Base-by-base conservation (phyloP, 352 stramenopile species). In the Pythium sukuiense region DNA sequence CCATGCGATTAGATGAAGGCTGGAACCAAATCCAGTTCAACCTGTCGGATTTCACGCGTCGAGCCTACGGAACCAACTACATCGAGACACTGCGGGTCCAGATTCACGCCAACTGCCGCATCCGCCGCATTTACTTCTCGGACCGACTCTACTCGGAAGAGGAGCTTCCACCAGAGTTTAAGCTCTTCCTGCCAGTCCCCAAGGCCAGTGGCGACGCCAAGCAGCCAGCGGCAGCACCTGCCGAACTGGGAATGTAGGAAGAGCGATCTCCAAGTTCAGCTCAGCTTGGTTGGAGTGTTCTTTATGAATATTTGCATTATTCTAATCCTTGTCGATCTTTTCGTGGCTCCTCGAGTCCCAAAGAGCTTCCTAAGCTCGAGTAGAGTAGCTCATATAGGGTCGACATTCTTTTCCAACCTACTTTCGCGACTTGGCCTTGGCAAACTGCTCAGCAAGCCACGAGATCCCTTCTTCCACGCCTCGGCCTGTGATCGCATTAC, bases 1-100 rank as follows among this genome's bases (percentile, higher is more conserved):
- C 96, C 52, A 99, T 99, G 96, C 88, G 95, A 20, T 86, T 99
- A 49, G 96, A 99, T 63, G 96, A 99, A 76, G 96, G 96, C 30
- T 99, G 96, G 96, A 99, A 99, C 80, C 96, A 99, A 80, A 99
- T 99, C 79, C 96, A 99, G 77, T 99, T 99, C 80, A 99, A 99
- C 75, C 78, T 99, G 39, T 97, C 87, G 46, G 96, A 99, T 76
- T 99, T 99, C 59, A 98, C 95, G 65, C 89, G 96, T 6, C 88
- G 96, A 54, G 96, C 96, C 8, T 99, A 99, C 78, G 96, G 96
- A 37, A 99, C 95, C 53, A 99, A 99, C 73, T 99, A 98, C 75
- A 97, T 99, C 61, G 96, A 99, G 78, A 99, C 96, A 53, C 79
- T 99, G 56, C 83, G 95, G 45, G 95, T 99, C 69, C 96, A 99